These are phyloP conservation scores for Hemisphaericaspora subhashii DNA, from an alignment of 1,139 yeast genomes.

Conservation along the genomic window DNA sequence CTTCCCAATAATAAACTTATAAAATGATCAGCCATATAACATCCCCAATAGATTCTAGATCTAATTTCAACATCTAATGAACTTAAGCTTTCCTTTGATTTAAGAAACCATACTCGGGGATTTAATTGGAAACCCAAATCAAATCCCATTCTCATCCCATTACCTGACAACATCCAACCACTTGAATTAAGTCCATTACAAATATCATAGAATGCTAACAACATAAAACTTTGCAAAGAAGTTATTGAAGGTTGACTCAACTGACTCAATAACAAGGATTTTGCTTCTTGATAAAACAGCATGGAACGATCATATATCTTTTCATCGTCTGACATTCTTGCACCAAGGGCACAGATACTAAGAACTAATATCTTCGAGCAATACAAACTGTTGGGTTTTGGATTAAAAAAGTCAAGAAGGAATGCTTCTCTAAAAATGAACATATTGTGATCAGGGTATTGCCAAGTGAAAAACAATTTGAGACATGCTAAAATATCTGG, in stretches of 20 bases:
- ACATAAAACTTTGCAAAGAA: constrained; percentile 47
- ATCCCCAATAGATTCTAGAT: constrained; percentile 67
- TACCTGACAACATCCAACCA: constrained; percentile 64
- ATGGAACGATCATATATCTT: constrained; percentile 36
- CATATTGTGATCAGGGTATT: constrained; percentile 64
- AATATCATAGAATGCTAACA: constrained; percentile 57
- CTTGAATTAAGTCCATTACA: constrained; percentile 55
- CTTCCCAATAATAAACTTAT: constrained; percentile 59
- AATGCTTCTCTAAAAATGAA: constrained; percentile 68
- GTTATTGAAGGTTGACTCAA: constrained; percentile 45
- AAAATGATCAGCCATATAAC: constrained; percentile 64
- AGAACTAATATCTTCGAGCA: constrained; percentile 53
- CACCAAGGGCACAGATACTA: constrained; percentile 58
- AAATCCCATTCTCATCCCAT: constrained; percentile 64
- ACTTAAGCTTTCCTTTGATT: constrained; percentile 27
- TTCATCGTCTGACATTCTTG: constrained; percentile 48
- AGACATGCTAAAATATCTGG: constrained; percentile 50
- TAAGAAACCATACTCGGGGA: constrained; percentile 58
- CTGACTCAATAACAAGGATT: constrained; percentile 37
- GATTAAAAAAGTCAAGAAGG: constrained; percentile 55
- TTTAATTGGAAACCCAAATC: constrained; percentile 65
- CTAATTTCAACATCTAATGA: constrained; percentile 53
- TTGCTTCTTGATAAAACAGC: constrained; percentile 49
- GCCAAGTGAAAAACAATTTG: constrained; percentile 61
- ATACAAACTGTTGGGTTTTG: constrained; percentile 46